Base-by-base conservation (phyloP, 2,329 filamentous ascomycete species). In the Tolypocladium endophyticum region DNA sequence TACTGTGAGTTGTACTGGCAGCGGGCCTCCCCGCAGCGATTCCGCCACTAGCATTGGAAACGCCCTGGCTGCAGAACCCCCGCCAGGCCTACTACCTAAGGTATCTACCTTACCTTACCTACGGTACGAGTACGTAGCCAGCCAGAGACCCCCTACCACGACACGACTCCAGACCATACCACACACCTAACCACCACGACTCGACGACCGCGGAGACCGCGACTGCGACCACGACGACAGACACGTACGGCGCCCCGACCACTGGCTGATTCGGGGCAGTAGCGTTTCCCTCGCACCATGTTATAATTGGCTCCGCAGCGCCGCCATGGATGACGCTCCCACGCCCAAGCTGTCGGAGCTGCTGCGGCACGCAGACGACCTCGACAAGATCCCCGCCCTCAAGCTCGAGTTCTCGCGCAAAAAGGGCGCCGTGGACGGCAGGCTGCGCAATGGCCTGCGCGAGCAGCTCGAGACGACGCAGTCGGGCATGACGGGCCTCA, bases 381-480 rank as follows among this genome's bases (percentile, higher is more conserved):
- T 99, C 66, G 94, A 99, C 79, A 97, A 97, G 81, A 93, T 99
- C 69, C 80, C 87, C 58, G 86, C 86, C 55, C 82, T 99, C 71
- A 96, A 95, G 77, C 84, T 89, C 65, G 94, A 99, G 73, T 96
- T 97, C 77, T 85, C 86, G 66, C 90, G 94, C 70, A 97, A 97
- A 79, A 99, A 99, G 78, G 84, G 85, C 36, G 90, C 89, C 60
- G 86, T 99, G 62, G 94, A 99, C 77, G 87, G 87, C 57, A 92
- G 96, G 77, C 87, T 99, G 59, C 90, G 92, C 64, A 86, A 86
- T 73, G 92, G 91, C 43, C 82, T 97, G 64, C 87, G 90, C 67
- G 92, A 96, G 70, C 94, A 99, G 80, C 84, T 99, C 60, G 90
- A 96, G 76, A 89, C 92, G 59, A 97, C 94, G 14, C 93, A 97